Percentiles rank a stretch among this genome's conserved stretches.
phyloP scores from a whole-genome alignment of 2,329 filamentous ascomycete genomes.

The Diaporthe velutina region DNA sequence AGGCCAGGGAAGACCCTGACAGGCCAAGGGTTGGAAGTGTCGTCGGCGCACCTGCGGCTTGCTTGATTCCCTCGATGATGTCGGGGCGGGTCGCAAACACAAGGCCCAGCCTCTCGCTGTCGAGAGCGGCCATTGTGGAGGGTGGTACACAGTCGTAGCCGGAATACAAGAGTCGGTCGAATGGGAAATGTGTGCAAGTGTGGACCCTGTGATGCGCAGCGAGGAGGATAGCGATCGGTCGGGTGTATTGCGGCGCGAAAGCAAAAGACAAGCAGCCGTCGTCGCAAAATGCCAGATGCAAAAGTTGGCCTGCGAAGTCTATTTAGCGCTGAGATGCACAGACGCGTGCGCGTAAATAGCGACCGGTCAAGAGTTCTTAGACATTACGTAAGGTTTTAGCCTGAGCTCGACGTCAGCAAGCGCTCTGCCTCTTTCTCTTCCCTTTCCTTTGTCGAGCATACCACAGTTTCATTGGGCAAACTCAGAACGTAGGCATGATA shows the following conservation, averaged over 20 bases:
- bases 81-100: constrained; percentile 70
- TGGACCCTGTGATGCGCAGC: too few species aligned
- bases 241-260: background rate
- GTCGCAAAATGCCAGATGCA: background rate
- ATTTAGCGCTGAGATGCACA: constrained; percentile 28
- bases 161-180: background rate
- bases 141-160: background rate
- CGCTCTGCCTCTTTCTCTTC: background rate
- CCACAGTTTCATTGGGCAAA: background rate
- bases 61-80: constrained; percentile 65
- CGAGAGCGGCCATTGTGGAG: constrained; percentile 53
- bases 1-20: too few species aligned
- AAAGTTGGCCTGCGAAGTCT: constrained; percentile 12
- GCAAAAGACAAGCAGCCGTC: background rate
- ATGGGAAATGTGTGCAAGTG: background rate
- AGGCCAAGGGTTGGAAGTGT: background rate
- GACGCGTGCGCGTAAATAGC: constrained; percentile 22
- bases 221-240: background rate
- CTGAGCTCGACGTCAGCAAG: background rate
- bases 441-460: background rate
- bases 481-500: too few species aligned
- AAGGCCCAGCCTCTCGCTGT: constrained; percentile 61
- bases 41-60: constrained; percentile 60
- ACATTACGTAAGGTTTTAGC: background rate
- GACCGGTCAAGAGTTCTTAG: background rate